phyloP scores from a whole-genome alignment of 140 eudicot species.

The Cichorium intybus region DNA sequence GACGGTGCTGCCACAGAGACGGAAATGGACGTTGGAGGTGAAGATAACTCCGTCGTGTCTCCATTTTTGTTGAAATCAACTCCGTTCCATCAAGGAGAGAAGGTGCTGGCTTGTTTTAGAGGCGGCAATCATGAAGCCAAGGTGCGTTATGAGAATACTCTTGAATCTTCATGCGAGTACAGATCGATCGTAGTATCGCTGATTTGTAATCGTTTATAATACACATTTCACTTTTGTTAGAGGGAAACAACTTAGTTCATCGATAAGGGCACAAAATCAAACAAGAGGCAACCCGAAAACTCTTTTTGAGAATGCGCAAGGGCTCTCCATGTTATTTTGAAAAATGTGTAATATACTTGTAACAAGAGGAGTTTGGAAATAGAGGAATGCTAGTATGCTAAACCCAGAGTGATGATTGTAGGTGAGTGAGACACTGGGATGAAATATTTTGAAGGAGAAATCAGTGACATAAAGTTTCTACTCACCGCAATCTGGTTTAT shows the following conservation, averaged over 20 bases:
- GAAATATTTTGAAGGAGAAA: too few species aligned
- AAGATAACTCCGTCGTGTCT: background rate
- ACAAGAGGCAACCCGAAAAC: background rate
- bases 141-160: background rate
- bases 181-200: background rate
- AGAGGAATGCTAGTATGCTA: too few species aligned
- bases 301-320: background rate
- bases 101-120: background rate
- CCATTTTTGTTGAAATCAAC: background rate
- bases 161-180: background rate
- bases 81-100: background rate
- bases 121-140: background rate
- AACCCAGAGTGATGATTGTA: too few species aligned
- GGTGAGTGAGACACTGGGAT: too few species aligned
- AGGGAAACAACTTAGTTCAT: background rate
- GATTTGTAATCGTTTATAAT: background rate
- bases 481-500: too few species aligned
- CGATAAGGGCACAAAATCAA: too few species aligned
- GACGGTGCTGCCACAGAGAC: background rate
- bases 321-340: too few species aligned
- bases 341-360: too few species aligned
- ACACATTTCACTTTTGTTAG: background rate
- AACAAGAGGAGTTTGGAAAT: too few species aligned
- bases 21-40: background rate
- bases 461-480: too few species aligned